phyloP scores from a whole-genome alignment of 352 stramenopile species.

The Lagenidium sp. region DNA sequence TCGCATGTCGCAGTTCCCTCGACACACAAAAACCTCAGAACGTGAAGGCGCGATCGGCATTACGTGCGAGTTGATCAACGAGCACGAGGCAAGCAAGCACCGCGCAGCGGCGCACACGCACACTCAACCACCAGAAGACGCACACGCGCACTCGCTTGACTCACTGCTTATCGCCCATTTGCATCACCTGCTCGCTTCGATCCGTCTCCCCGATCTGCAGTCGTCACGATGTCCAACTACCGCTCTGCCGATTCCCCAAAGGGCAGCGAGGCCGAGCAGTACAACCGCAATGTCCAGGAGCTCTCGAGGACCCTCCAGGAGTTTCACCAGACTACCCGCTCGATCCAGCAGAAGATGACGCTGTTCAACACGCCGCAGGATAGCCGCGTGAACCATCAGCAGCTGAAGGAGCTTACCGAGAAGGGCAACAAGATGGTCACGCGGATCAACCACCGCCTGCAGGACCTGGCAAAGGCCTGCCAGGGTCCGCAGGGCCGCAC shows the following conservation, averaged over 20 bases:
- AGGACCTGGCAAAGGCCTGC: constrained; percentile 17
- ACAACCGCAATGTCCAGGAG: constrained; percentile 19
- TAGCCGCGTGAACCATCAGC: constrained; percentile 27
- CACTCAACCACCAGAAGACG: no score
- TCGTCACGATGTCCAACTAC: constrained; percentile 15
- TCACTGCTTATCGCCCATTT: no score
- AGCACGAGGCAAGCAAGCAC: no score
- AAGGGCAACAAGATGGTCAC: constrained; percentile 24
- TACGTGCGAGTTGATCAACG: no score
- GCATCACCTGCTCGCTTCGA: neutral
- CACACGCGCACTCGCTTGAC: no score
- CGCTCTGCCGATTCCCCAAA: constrained; percentile 18
- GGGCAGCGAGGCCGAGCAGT: constrained; percentile 18
- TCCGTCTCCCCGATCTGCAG: neutral
- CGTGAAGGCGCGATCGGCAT: no score
- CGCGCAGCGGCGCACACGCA: no score
- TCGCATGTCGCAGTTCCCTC: no score
- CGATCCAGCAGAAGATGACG: constrained; percentile 28
- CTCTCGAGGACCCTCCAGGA: constrained; percentile 21
- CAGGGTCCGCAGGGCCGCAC: constrained; percentile 12
- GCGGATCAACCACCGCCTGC: constrained; percentile 18
- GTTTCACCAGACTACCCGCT: constrained; percentile 20
- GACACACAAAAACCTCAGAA: no score
- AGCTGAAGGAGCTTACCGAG: constrained; percentile 28
- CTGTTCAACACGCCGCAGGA: constrained; percentile 23